Evolutionary conservation across 208 protist species (phyloP).

Genomic region (Endotrypanum monterogeii): DNA sequence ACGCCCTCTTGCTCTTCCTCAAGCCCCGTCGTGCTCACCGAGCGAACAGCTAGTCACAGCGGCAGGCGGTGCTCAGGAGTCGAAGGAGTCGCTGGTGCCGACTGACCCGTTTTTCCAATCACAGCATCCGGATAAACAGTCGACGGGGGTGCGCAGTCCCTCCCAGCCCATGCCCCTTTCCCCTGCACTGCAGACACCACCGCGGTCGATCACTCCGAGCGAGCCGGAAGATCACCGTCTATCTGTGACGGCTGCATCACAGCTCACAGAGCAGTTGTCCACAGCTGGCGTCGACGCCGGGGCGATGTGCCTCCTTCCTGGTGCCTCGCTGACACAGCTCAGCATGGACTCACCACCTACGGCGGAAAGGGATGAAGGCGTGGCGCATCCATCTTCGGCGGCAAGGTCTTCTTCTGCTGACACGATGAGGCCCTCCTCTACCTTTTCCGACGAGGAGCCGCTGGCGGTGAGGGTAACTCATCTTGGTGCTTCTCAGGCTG

Average conservation of each 20-base stretch:
- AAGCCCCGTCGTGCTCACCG: neutral
- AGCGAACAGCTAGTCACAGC: neutral
- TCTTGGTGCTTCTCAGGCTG: neutral
- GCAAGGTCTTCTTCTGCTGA: neutral
- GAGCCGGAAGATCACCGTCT: neutral
- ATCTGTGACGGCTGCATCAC: neutral
- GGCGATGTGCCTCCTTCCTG: neutral
- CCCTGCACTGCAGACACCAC: constrained; percentile 2
- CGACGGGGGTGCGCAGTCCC: neutral
- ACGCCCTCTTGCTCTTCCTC: too few relatives aligned
- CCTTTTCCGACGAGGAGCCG: neutral
- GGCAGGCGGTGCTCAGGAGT: neutral
- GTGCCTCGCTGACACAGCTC: neutral
- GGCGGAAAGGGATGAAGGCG: neutral
- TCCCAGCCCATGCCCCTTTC: neutral
- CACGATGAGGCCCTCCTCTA: neutral
- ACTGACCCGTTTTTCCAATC: neutral
- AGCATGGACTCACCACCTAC: neutral
- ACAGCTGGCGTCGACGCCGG: neutral
- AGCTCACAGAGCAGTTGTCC: neutral
- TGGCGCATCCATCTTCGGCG: neutral
- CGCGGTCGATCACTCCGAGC: neutral
- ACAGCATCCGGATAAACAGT: neutral
- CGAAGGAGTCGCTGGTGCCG: neutral
- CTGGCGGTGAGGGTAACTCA: neutral